Percentiles rank a stretch among this genome's conserved stretches.
Evolutionary conservation across 2,329 filamentous ascomycete genomes (phyloP).

Genomic region (Cladosporium velox): DNA sequence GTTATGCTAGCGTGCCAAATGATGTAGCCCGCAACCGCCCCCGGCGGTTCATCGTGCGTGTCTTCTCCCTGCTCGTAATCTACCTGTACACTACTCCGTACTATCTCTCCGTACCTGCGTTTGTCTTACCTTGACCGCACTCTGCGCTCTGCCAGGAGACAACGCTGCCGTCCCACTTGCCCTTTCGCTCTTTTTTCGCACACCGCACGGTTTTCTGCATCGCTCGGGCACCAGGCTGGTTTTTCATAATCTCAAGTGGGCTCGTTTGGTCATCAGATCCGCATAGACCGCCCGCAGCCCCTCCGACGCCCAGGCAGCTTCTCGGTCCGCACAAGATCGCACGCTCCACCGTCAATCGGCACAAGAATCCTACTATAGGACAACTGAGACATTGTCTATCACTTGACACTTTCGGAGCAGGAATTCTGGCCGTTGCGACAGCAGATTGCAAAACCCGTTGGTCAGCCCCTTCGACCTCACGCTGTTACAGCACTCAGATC

Average conservation of each 20-base stretch:
- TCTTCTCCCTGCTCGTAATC: conserved; percentile 15
- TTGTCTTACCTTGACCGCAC: conserved; percentile 20
- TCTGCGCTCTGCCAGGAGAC: conserved; percentile 17
- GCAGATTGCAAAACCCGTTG: conserved; percentile 20
- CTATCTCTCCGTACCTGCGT: conserved; percentile 16
- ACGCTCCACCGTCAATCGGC: conserved; percentile 4
- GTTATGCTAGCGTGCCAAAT: conserved; percentile 20
- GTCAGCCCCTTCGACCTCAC: conserved; percentile 19
- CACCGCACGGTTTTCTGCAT: conserved; percentile 2
- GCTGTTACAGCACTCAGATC: conserved; percentile 16
- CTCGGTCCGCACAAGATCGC: conserved; percentile 19
- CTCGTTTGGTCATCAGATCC: conserved; percentile 20
- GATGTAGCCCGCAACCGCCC: conserved; percentile 12
- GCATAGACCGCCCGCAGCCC: conserved; percentile 19
- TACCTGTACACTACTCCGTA: conserved; percentile 2
- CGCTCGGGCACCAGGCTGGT: conserved; percentile 9
- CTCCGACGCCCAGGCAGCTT: conserved; percentile 19
- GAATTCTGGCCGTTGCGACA: conserved; percentile 14
- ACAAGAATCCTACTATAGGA: conserved; percentile 18
- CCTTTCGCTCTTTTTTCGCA: neutral
- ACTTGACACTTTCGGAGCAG: conserved; percentile 11
- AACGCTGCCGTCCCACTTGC: conserved; percentile 12
- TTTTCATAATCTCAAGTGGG: conserved; percentile 12
- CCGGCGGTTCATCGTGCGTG: conserved; percentile 6
- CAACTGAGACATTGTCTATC: conserved; percentile 20